Evolutionary conservation across 345 rosid species (phyloP).

Genomic region (Hirschfeldia incana): DNA sequence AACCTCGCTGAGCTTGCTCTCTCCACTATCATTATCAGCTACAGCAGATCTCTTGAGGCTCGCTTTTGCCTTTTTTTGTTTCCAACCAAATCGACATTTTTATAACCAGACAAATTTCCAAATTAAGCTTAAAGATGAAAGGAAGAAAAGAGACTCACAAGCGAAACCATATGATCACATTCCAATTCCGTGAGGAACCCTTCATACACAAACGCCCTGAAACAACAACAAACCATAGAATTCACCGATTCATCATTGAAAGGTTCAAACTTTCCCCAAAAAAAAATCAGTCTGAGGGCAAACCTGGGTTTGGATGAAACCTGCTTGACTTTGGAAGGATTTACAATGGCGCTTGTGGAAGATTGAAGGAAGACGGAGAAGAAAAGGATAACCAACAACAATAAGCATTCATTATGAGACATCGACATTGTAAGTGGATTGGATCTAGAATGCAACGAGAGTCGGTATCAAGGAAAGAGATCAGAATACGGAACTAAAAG

Average conservation of each 20-base stretch:
- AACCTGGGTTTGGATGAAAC: constrained; percentile 82
- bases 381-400: constrained; percentile 43
- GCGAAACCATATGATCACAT: constrained; percentile 90
- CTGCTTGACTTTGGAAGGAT: constrained; percentile 83
- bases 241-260: background rate
- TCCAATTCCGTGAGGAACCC: constrained; percentile 92
- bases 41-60: constrained; percentile 92
- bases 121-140: constrained; percentile 3
- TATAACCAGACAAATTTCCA: background rate
- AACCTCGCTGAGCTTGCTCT: constrained; percentile 83
- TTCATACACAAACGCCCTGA: constrained; percentile 86
- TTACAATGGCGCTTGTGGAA: constrained; percentile 53
- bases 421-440: constrained; percentile 24
- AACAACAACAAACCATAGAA: constrained; percentile 29
- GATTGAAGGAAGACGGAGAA: constrained; percentile 42
- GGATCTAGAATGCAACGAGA: constrained; percentile 24
- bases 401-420: constrained; percentile 23
- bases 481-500: background rate
- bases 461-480: background rate
- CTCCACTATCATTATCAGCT: constrained; percentile 81
- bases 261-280: background rate
- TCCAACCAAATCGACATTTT: constrained; percentile 2
- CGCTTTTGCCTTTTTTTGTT: constrained; percentile 66
- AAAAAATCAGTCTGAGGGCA: background rate
- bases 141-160: constrained; percentile 48